phyloP scores from a whole-genome alignment of 2,329 filamentous ascomycete genomes.

The Beauveria bassiana region DNA sequence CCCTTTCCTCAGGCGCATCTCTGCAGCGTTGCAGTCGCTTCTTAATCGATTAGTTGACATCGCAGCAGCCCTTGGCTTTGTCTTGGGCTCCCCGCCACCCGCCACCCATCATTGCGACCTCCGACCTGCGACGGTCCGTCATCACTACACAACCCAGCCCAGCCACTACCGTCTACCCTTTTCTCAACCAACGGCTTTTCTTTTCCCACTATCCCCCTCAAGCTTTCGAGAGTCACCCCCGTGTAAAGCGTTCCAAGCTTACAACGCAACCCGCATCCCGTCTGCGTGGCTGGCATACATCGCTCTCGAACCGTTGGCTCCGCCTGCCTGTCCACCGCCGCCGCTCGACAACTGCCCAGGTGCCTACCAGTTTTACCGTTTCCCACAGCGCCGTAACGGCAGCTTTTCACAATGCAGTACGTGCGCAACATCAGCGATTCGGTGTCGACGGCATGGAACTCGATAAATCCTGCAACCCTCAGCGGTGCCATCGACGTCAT shows the following conservation, averaged over 20 bases:
- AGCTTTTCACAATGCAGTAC: conserved; percentile 72
- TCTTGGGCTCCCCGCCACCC: not conserved
- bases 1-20: not conserved
- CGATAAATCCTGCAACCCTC: conserved; percentile 94
- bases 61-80: not conserved
- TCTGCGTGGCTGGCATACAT: not conserved
- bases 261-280: not conserved
- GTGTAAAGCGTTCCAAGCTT: not conserved
- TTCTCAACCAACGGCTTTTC: not conserved
- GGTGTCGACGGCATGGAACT: conserved; percentile 98
- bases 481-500: conserved; percentile 99
- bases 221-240: not conserved
- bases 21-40: not conserved
- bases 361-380: not conserved
- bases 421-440: conserved; percentile 90
- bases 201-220: not conserved
- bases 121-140: conserved; percentile 5
- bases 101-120: not conserved
- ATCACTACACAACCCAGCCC: not conserved
- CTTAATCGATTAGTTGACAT: not conserved
- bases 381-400: not conserved
- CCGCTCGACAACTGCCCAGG: not conserved
- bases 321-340: not conserved
- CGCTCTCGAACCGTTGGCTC: not conserved
- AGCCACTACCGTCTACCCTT: not conserved